Evolutionary conservation across 139 green algal genomes (phyloP).

Genomic region (Tetraselmis striata): DNA sequence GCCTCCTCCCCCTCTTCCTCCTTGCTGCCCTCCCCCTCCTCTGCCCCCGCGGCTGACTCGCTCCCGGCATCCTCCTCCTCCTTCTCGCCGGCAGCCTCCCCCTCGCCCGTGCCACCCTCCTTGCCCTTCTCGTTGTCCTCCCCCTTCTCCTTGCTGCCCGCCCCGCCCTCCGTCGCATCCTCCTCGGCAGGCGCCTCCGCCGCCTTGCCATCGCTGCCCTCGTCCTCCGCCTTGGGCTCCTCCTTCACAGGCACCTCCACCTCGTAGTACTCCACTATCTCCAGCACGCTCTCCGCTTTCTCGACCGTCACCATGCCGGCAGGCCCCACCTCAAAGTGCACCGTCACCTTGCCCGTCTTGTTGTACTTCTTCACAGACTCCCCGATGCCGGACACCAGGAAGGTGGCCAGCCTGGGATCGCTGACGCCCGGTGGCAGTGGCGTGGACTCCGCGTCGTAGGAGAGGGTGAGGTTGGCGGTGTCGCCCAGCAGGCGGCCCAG

Average conservation of each 20-base stretch:
- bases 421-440: conserved; percentile 40
- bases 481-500: not conserved
- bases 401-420: conserved; percentile 27
- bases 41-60: not conserved
- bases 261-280: conserved; percentile 26
- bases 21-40: conserved; percentile 14
- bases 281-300: conserved; percentile 48
- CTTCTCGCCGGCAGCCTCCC: conserved; percentile 23
- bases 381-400: conserved; percentile 33
- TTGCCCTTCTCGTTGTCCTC: conserved; percentile 7
- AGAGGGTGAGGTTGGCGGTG: conserved; percentile 37
- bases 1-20: conserved; percentile 10
- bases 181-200: conserved; percentile 4
- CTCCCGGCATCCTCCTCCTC: conserved; percentile 14
- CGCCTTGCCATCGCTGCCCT: not conserved
- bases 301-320: conserved; percentile 64
- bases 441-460: conserved; percentile 47
- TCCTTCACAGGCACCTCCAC: conserved; percentile 35
- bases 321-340: conserved; percentile 57
- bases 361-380: conserved; percentile 35
- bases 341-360: conserved; percentile 41
- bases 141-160: conserved; percentile 1
- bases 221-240: conserved; percentile 1
- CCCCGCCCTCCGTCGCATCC: not conserved
- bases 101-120: conserved; percentile 1